A percentile compares a stretch with the other conserved stretches of the same genome.
phyloP scores from a whole-genome alignment of 768 basidiomycete species.

The Leucocoprinus birnbaumii region DNA sequence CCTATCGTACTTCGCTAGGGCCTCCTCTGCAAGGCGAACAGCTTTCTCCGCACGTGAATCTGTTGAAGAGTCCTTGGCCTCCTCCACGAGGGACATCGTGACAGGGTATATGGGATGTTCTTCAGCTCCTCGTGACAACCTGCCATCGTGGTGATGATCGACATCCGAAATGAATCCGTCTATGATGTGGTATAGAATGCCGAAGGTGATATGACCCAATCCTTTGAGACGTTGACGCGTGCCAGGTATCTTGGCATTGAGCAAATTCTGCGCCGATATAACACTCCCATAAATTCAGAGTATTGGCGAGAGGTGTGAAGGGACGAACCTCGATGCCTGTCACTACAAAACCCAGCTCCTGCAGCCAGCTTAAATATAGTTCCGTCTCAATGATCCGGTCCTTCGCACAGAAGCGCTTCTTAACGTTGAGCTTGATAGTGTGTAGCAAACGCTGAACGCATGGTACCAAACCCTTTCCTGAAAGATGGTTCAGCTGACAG shows the following conservation, averaged over 20 bases:
- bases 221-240: slow-evolving; percentile 32
- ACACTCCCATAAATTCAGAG: background rate
- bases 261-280: slow-evolving; percentile 27
- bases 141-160: slow-evolving; percentile 41
- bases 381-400: slow-evolving; percentile 37
- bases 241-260: slow-evolving; percentile 34
- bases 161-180: slow-evolving; percentile 43
- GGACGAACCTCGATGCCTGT: slow-evolving; percentile 34
- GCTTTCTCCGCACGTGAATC: slow-evolving; percentile 37
- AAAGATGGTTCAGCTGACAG: background rate
- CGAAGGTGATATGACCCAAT: slow-evolving; percentile 36
- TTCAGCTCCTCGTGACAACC: slow-evolving; percentile 27
- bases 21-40: slow-evolving; percentile 30
- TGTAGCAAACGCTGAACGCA: slow-evolving; percentile 31
- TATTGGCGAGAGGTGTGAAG: background rate
- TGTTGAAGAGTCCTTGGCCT: slow-evolving; percentile 37
- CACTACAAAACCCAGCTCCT: slow-evolving; percentile 34
- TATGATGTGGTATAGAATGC: slow-evolving; percentile 37
- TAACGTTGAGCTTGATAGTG: slow-evolving; percentile 27
- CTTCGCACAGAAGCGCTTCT: slow-evolving; percentile 23
- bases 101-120: slow-evolving; percentile 29
- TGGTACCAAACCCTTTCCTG: slow-evolving; percentile 3
- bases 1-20: slow-evolving; percentile 31
- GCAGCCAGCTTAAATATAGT: slow-evolving; percentile 39
- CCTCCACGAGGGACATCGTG: slow-evolving; percentile 43